Evolutionary conservation across 192 early-diverging fungal species (phyloP).

Genomic region (Entomortierella lignicola): DNA sequence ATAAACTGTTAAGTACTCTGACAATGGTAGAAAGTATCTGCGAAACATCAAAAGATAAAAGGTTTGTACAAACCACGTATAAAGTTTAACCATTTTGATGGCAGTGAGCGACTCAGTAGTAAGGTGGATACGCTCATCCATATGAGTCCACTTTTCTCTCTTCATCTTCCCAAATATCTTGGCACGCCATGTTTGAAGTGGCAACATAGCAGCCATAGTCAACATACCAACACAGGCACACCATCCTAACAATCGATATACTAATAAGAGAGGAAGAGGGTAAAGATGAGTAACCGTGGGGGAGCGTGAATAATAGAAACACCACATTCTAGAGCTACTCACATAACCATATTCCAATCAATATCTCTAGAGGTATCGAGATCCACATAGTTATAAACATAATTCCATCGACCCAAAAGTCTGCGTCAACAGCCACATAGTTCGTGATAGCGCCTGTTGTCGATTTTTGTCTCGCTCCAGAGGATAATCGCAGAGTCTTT

Average conservation of each 20-base stretch:
- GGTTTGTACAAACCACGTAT: conserved; percentile 35
- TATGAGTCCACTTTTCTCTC: conserved; percentile 20
- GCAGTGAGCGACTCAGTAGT: conserved; percentile 49
- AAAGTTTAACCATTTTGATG: conserved; percentile 57
- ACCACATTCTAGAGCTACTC: background rate
- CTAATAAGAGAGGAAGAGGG: no score
- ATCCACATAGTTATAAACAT: conserved; percentile 24
- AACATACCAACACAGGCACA: conserved; percentile 18
- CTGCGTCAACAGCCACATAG: conserved; percentile 34
- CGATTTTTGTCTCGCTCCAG: conserved; percentile 31
- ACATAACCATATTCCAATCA: conserved; percentile 28
- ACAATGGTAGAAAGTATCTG: no score
- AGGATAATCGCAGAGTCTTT: conserved; percentile 66
- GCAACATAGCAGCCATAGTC: conserved; percentile 21
- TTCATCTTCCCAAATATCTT: conserved; percentile 22
- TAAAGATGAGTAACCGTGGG: no score
- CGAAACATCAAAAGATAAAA: no score
- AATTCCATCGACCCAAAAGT: conserved; percentile 3
- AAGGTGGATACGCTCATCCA: conserved; percentile 51
- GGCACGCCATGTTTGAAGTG: conserved; percentile 38
- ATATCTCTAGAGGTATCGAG: conserved; percentile 31
- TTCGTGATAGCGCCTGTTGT: conserved; percentile 36
- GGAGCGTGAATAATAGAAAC: no score
- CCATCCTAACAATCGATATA: conserved; percentile 44
- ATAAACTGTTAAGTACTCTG: no score